Conservation (phyloP, 495 filamentous ascomycete genomes). For the Xylaria sp. region DNA sequence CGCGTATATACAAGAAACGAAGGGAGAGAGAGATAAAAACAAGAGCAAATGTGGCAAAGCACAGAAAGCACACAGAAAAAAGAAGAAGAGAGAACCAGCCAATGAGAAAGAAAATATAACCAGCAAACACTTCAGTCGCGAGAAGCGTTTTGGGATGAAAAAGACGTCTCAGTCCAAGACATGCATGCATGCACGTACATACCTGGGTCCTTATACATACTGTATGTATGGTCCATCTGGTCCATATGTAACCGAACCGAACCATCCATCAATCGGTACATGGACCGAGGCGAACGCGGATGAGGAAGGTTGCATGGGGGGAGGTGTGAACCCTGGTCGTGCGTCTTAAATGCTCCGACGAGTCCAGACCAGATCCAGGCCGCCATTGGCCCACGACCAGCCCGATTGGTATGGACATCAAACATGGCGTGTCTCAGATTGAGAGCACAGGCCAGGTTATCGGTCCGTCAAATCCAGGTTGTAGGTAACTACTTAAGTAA, state of each 20-base stretch:
- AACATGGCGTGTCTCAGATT: constrained; percentile 27
- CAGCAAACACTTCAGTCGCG: neutral
- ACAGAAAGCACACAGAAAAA: neutral
- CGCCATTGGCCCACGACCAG: constrained; percentile 18
- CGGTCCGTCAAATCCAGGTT: constrained; percentile 18
- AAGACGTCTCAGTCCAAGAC: constrained; percentile 2
- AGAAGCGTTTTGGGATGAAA: constrained; percentile 1
- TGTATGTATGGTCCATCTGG: no score
- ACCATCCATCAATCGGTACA: neutral
- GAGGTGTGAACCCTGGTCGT: constrained; percentile 5
- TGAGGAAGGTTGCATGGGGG: constrained; percentile 24
- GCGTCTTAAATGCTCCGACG: neutral
- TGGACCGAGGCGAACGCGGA: constrained; percentile 14
- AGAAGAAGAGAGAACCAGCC: constrained; percentile 11
- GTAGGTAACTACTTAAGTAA: constrained; percentile 1
- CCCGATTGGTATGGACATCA: constrained; percentile 25
- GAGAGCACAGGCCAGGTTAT: constrained; percentile 14
- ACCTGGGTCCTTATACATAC: constrained; percentile 10
- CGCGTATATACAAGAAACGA: constrained; percentile 32
- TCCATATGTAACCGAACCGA: constrained; percentile 11
- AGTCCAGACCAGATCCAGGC: constrained; percentile 2
- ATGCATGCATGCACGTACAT: neutral
- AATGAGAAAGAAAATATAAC: neutral
- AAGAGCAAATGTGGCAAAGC: constrained; percentile 9
- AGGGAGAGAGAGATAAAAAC: constrained; percentile 24